Evolutionary conservation across 306 rosid genomes (phyloP).

Genomic region (Phaseolus lunatus): DNA sequence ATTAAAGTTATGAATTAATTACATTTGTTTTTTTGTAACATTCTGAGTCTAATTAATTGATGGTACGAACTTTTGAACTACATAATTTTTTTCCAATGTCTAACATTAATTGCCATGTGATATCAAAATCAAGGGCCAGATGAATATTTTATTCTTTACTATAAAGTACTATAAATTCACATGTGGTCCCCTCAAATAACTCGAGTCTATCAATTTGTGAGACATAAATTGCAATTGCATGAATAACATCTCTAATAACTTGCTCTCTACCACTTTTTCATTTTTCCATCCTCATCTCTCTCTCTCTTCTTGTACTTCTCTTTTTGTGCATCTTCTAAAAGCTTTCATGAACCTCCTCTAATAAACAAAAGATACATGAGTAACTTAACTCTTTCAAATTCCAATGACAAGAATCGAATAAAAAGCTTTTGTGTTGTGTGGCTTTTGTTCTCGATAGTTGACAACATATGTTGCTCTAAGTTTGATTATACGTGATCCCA

Average conservation of each 20-base stretch:
- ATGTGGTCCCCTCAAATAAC: constrained; percentile 22
- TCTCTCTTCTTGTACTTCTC: background rate
- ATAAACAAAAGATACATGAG: background rate
- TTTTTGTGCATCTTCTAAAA: background rate
- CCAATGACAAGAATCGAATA: constrained; percentile 13
- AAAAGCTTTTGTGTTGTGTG: background rate
- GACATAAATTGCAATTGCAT: constrained; percentile 4
- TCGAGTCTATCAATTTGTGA: background rate
- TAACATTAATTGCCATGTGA: constrained; percentile 19
- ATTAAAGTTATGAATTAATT: background rate
- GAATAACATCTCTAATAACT: background rate
- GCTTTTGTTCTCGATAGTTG: background rate
- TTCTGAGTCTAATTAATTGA: background rate
- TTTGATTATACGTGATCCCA: constrained; percentile 16
- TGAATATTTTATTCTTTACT: constrained; percentile 24
- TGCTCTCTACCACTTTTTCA: background rate
- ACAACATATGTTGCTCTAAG: background rate
- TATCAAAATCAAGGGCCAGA: constrained; percentile 1
- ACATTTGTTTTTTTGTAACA: background rate
- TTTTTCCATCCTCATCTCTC: background rate
- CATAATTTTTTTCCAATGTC: background rate
- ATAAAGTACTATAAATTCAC: background rate
- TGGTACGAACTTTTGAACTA: background rate
- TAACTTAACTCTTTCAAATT: background rate
- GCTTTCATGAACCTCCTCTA: background rate